These are phyloP conservation scores for Cutaneotrichosporon sp. DNA, from an alignment of 1,284 basidiomycete genomes.

Conservation along the genomic window DNA sequence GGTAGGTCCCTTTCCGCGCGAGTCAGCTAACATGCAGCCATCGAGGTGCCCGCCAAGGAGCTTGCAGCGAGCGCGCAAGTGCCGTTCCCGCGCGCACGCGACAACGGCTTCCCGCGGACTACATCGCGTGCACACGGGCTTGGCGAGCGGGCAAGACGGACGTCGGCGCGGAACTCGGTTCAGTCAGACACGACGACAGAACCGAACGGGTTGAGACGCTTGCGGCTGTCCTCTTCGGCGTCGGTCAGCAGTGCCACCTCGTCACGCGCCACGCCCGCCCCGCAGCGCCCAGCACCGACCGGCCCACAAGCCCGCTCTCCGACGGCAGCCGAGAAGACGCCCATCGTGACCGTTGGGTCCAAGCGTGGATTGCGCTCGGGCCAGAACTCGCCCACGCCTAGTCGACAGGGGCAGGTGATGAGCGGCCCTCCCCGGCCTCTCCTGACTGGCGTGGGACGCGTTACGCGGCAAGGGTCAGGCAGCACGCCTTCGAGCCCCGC, in stretches of 20 bases:
- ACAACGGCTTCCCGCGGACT: constrained; percentile 25
- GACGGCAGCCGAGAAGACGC: constrained; percentile 32
- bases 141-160: constrained; percentile 9
- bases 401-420: constrained; percentile 21
- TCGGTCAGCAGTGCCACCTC: constrained; percentile 29
- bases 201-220: constrained; percentile 33
- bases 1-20: constrained; percentile 58
- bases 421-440: constrained; percentile 35
- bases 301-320: constrained; percentile 36
- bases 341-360: constrained; percentile 30
- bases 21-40: constrained; percentile 58
- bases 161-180: not conserved
- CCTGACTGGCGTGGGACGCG: constrained; percentile 34
- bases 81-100: constrained; percentile 14
- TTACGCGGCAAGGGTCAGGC: not conserved
- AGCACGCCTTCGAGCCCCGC: constrained; percentile 8
- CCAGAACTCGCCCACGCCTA: constrained; percentile 27
- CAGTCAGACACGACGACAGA: constrained; percentile 18
- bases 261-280: not conserved
- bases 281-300: constrained; percentile 8
- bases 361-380: constrained; percentile 6
- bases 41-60: constrained; percentile 75
- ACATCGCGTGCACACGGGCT: constrained; percentile 23
- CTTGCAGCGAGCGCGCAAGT: constrained; percentile 54
- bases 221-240: constrained; percentile 39